Conservation (phyloP, 345 rosid species). For the Gynandropsis gynandra region DNA sequence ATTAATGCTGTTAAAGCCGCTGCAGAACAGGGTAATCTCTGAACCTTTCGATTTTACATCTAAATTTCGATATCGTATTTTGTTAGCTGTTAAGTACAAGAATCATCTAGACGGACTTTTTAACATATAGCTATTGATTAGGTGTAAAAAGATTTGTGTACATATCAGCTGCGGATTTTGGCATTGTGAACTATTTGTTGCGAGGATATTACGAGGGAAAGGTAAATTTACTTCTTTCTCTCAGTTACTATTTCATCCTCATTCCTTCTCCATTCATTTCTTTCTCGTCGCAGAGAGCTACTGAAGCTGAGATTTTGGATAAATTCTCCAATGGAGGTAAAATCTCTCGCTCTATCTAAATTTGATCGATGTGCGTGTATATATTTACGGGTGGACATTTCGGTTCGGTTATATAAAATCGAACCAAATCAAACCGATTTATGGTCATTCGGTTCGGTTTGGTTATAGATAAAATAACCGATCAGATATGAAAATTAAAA, state of each 20-base stretch:
- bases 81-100: neutral
- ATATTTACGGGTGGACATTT: neutral
- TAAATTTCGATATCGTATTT: no score
- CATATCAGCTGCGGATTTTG: constrained; percentile 60
- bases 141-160: constrained; percentile 57
- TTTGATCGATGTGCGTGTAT: neutral
- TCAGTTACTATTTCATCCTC: neutral
- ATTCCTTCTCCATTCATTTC: neutral
- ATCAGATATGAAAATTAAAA: no score
- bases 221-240: constrained; percentile 33
- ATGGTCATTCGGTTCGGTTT: no score
- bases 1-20: constrained; percentile 52
- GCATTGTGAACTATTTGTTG: constrained; percentile 38
- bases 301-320: constrained; percentile 42
- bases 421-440: neutral
- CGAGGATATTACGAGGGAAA: constrained; percentile 55
- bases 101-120: no score
- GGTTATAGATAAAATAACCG: no score
- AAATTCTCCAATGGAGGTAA: constrained; percentile 42
- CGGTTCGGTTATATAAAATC: neutral
- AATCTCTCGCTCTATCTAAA: neutral
- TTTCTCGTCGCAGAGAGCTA: constrained; percentile 40
- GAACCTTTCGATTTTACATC: no score
- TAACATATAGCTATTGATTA: constrained; percentile 25
- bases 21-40: constrained; percentile 37